A percentile compares a stretch with the other conserved stretches of the same genome.
Conservation (phyloP, 1,139 yeast genomes). For the Nakaseomyces bracarensis region DNA sequence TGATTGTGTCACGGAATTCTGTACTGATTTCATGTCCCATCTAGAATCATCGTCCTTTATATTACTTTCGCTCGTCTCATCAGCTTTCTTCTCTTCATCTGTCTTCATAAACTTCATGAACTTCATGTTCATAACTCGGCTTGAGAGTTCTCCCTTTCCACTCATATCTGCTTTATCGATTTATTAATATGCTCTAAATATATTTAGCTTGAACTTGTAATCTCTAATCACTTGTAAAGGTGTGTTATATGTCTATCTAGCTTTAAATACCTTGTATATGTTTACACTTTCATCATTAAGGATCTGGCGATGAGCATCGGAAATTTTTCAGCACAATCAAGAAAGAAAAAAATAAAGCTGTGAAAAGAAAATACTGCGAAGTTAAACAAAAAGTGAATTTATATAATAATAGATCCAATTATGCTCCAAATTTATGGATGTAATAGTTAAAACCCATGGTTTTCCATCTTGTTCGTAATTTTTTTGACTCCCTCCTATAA, state of each 20-base stretch:
- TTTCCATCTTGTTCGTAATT: no score
- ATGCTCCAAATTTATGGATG: no score
- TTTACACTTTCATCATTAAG: neutral
- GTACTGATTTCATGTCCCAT: constrained; percentile 3
- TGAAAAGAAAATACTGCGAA: neutral
- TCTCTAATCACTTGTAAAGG: neutral
- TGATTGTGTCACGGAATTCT: neutral
- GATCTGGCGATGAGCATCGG: neutral
- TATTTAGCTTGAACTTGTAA: no score
- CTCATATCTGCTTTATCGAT: constrained; percentile 11
- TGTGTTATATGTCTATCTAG: neutral
- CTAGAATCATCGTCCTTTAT: neutral
- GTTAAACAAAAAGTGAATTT: no score
- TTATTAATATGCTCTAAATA: neutral
- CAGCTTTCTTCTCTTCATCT: constrained; percentile 34
- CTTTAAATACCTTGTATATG: neutral
- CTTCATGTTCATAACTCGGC: constrained; percentile 37
- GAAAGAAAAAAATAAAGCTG: neutral
- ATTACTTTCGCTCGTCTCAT: constrained; percentile 22
- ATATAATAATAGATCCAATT: no score
- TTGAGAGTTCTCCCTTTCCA: constrained; percentile 26
- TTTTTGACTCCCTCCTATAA: no score
- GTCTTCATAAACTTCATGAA: constrained; percentile 44
- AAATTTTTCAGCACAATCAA: constrained; percentile 6
- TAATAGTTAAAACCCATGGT: no score